A percentile compares a stretch with the other conserved stretches of the same genome.
These are phyloP conservation scores for Colletotrichum abscissum DNA, from an alignment of 2,329 filamentous ascomycete genomes.

Conservation along the genomic window DNA sequence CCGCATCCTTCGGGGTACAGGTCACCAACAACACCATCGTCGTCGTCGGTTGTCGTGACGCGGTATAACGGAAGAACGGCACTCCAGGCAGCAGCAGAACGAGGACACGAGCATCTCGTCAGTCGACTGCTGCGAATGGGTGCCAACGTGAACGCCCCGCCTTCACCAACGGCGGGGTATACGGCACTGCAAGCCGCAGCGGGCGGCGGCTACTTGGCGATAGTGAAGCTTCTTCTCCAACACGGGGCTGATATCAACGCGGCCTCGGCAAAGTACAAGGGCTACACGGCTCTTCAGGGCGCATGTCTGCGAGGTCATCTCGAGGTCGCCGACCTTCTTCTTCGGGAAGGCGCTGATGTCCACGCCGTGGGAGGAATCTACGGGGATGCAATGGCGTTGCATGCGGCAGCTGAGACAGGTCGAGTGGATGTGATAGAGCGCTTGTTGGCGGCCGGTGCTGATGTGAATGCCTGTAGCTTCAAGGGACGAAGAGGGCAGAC, in stretches of 20 bases:
- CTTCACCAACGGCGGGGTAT: conserved; percentile 28
- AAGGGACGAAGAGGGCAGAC: not conserved
- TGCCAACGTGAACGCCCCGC: conserved; percentile 44
- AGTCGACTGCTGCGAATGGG: conserved; percentile 43
- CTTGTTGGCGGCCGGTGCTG: conserved; percentile 48
- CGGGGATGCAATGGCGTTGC: conserved; percentile 35
- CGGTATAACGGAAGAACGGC: conserved; percentile 50
- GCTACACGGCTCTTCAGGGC: conserved; percentile 46
- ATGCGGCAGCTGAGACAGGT: conserved; percentile 23
- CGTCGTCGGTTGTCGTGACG: conserved; percentile 30
- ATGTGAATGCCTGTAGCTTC: conserved; percentile 43
- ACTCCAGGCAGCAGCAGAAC: conserved; percentile 49
- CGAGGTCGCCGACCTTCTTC: conserved; percentile 39
- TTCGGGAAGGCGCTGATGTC: conserved; percentile 37
- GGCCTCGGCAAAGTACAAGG: conserved; percentile 32
- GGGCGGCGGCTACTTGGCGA: conserved; percentile 10
- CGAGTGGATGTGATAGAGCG: conserved; percentile 38
- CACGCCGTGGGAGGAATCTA: conserved; percentile 36
- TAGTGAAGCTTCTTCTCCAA: conserved; percentile 34
- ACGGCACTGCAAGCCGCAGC: conserved; percentile 40
- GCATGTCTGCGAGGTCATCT: conserved; percentile 48
- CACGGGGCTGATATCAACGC: conserved; percentile 37
- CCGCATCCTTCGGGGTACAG: not conserved
- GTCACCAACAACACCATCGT: not conserved
- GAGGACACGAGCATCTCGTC: conserved; percentile 42